Base-by-base conservation (phyloP, 2,329 filamentous ascomycete genomes). In the Allantophomopsis cytisporea region DNA sequence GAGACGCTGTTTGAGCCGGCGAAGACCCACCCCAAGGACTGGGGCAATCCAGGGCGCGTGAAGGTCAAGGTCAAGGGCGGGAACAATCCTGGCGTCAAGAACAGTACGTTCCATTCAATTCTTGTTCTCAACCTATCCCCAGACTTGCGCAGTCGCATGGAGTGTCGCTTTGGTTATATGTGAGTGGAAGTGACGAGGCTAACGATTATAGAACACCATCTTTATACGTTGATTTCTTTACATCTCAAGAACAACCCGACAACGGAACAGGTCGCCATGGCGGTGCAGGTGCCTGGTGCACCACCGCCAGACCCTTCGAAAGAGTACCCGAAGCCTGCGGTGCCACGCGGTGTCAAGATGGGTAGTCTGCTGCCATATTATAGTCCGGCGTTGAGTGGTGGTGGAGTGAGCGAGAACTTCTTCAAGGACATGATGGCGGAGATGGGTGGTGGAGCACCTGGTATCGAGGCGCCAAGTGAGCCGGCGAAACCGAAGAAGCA, bases 391-490 rank as follows among this genome's bases (percentile, higher is more conserved):
- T 73, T 96, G 62, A 91, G 83, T 39, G 91, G 91, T 7, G 91
- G 91, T 10, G 91, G 91, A 30, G 85, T 96, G 10, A 88, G 78
- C 45, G 91, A 98, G 60, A 94, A 96, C 55, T 76, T 95, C 45
- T 78, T 96, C 54, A 86, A 91, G 66, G 88, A 95, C 50, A 94
- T 95, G 70, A 94, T 96, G 88, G 80, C 78, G 54, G 86, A 93
- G 64, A 94, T 96, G 85, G 67, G 71, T 38, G 49, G 50, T 39
- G 47, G 43, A 10, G 48, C 61, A 50, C 57, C 60, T 4, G 55
- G 55, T 30, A 38, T 57, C 59, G 23, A 65, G 73, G 60, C 66
- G 71, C 42, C 65, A 65, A 47, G 41, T 5, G 43, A 48, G 5
- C 55, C 60, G 36, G 45, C 36, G 41, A 64, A 60, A 52, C 62